phyloP scores from a whole-genome alignment of 352 stramenopile species.

The Globisporangium takayamanum region DNA sequence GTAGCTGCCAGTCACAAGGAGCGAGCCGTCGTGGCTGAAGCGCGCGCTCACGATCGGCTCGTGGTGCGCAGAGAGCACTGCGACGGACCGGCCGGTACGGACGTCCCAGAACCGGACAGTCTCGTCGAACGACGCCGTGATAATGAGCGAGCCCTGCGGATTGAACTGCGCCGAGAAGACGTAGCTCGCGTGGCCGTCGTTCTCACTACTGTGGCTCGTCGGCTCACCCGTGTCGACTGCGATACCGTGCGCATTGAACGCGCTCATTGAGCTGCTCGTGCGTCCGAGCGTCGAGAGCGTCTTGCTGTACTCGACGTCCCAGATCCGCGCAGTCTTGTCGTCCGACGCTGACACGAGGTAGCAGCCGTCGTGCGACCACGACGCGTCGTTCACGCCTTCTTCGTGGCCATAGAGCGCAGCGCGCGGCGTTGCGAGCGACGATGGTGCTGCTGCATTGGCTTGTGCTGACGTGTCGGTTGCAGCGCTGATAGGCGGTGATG shows the following conservation, averaged over 20 bases:
- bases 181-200: conserved; percentile 89
- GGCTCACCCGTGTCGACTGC: conserved; percentile 15
- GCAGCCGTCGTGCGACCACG: conserved; percentile 81
- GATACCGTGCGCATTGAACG: conserved; percentile 19
- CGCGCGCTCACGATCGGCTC: conserved; percentile 92
- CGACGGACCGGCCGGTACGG: conserved; percentile 84
- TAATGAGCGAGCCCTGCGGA: conserved; percentile 89
- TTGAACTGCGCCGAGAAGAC: conserved; percentile 96
- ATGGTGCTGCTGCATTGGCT: background rate
- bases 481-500: background rate
- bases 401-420: conserved; percentile 82
- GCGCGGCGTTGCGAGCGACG: conserved; percentile 14
- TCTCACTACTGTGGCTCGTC: background rate
- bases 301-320: conserved; percentile 89
- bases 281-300: conserved; percentile 64
- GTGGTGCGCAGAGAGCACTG: conserved; percentile 89
- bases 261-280: conserved; percentile 21
- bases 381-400: conserved; percentile 91
- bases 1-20: conserved; percentile 82
- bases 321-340: conserved; percentile 93
- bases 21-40: conserved; percentile 94
- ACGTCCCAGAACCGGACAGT: conserved; percentile 96
- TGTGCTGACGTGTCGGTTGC: background rate
- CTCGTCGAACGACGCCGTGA: conserved; percentile 91
- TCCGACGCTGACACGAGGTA: conserved; percentile 93